These are phyloP conservation scores for Amanita inopinata DNA, from an alignment of 768 basidiomycete species.

Conservation along the genomic window DNA sequence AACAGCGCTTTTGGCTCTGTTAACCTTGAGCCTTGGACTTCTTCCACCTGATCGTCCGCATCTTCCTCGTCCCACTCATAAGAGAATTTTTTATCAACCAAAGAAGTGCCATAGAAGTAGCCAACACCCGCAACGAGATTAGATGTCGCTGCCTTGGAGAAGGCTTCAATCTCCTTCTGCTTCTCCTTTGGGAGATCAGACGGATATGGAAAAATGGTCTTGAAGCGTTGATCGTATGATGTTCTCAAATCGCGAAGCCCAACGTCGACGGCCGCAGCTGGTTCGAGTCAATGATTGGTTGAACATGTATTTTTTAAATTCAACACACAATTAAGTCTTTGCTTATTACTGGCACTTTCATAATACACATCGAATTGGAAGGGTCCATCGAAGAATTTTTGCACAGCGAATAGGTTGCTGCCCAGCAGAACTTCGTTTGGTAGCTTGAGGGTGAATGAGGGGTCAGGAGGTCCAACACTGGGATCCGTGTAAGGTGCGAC, in stretches of 20 bases:
- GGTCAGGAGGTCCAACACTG: conserved; percentile 50
- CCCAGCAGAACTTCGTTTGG: conserved; percentile 62
- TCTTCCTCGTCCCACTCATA: conserved; percentile 86
- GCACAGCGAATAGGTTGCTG: conserved; percentile 80
- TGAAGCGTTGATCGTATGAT: conserved; percentile 60
- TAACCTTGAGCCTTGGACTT: conserved; percentile 45
- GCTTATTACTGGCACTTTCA: conserved; percentile 62
- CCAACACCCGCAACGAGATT: conserved; percentile 91
- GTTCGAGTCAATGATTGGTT: conserved; percentile 6
- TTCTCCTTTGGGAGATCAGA: conserved; percentile 40
- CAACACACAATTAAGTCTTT: conserved; percentile 53
- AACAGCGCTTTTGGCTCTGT: conserved; percentile 70
- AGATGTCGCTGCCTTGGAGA: conserved; percentile 84
- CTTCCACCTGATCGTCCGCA: conserved; percentile 28
- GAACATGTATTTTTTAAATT: background rate
- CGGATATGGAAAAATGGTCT: conserved; percentile 57
- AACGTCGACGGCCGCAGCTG: conserved; percentile 56
- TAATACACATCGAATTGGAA: conserved; percentile 90
- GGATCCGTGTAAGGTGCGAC: conserved; percentile 46
- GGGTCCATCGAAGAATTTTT: conserved; percentile 74
- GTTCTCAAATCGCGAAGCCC: conserved; percentile 59
- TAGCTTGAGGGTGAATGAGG: conserved; percentile 69
- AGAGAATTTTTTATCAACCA: conserved; percentile 76
- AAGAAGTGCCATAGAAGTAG: conserved; percentile 88
- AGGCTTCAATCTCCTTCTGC: conserved; percentile 43